Base-by-base conservation (phyloP, 192 early-diverging fungal genomes). In the Pilaira anomala region DNA sequence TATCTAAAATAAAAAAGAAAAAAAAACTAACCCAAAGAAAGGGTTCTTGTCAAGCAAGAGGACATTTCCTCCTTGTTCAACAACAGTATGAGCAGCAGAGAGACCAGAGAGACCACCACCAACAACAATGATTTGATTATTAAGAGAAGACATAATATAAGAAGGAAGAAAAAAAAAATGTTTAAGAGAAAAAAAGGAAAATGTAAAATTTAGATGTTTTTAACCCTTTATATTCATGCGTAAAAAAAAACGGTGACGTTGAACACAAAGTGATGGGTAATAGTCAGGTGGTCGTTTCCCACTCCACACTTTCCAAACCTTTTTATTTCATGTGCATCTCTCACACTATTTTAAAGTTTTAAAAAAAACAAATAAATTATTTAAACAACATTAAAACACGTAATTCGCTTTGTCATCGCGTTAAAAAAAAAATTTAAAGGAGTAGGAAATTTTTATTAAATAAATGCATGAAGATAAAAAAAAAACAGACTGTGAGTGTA, bases 71-170 rank as follows among this genome's bases (percentile, higher is more conserved):
- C 93, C 93, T 48, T 90, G 85, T 72, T 93, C 91, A 48, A 92
- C 69, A 46, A 92, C 75, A 29, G 91, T 93, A 75, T 93, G 91
- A 61, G 91, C 91, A 45, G 93, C 91, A 46, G 89, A 85, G 49
- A 94, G 85, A 64, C 93, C 93, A 48, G 93, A 91, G 51, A 94
- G 84, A 78, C 93, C 93, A 50, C 93, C 93, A 69, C 93, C 93
- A 69, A 94, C 87, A 72, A 94, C 83, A 67, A 93, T 92, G 63
- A 91, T 67, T 67, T 79, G 76, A 60, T 76, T 80, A 22, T 76
- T 64, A 63, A 82, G 69, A 33, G 3, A 3, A 48, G 72, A 77
- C 73, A 69, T 74, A 33, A 64, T 30, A 71, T 41, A 56, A 63
- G 65, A 44, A 58, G 46, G 6, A 48, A 67, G 42, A 52, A 2